Evolutionary conservation across 805 yeast genomes (phyloP), one percentile per base, ranked within the genome.

Genomic region (Hanseniaspora occidentalis): DNA sequence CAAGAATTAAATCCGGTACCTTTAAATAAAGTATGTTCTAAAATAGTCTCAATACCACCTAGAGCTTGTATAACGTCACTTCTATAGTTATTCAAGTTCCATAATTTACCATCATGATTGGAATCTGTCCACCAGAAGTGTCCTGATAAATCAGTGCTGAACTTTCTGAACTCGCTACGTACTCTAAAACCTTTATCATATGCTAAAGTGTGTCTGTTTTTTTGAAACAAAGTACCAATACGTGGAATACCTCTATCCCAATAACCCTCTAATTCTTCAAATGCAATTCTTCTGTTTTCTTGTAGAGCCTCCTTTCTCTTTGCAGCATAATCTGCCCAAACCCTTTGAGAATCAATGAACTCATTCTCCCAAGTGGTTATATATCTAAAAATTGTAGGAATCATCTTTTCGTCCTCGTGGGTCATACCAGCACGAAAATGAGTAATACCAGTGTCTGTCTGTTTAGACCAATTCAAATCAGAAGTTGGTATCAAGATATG

Each of bases 201-300:
- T 0, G 96, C 96, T 50, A 92, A 67, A 0, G 96, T 86, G 48
- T 86, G 96, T 37, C 96, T 71, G 53, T 92, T 97, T 54, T 84
- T 88, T 57, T 89, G 97, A 63, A 92, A 92, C 37, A 92, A 62
- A 0, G 99, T 92, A 54, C 94, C 84, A 41, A 92, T 86, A 53
- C 99, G 74, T 0, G 99, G 99, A 46, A 92, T 69, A 54, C 99
- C 99, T 54, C 97, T 69, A 53, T 92, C 96, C 97, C 97, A 92
- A 43, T 79, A 78, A 19, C 79, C 88, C 60, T 89, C 97, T 57
- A 92, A 67, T 53, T 92, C 98, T 57, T 92, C 99, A 51, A 84
- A 80, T 0, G 95, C 82, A 31, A 92, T 61, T 31, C 96, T 73
- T 21, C 95, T 76, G 50, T 85, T 83, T 49, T 84, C 85, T 50